phyloP scores from a whole-genome alignment of 2,329 filamentous ascomycete species.

The Penicillium aurantiogriseum region DNA sequence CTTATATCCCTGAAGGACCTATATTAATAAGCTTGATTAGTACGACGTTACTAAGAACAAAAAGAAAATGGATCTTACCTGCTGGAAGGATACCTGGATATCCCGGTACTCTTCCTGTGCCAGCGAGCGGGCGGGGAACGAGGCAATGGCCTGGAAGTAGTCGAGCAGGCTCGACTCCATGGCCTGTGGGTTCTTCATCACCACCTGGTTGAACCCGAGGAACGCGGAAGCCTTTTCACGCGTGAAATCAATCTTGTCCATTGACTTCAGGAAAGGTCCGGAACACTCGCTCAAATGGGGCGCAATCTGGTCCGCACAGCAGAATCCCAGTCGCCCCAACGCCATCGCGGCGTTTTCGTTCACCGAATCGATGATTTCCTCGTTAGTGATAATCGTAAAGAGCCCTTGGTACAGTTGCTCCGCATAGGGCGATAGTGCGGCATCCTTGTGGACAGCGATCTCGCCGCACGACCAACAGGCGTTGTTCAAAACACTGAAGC shows the following conservation, averaged over 20 bases:
- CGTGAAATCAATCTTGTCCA: conserved; percentile 80
- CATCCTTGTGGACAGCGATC: conserved; percentile 75
- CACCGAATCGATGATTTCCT: conserved; percentile 79
- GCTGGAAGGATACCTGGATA: conserved; percentile 70
- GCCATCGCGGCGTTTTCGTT: conserved; percentile 94
- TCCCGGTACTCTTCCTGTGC: conserved; percentile 61
- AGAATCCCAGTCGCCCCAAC: conserved; percentile 79
- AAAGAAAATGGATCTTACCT: conserved; percentile 54
- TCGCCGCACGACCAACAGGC: conserved; percentile 96
- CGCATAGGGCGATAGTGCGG: conserved; percentile 72
- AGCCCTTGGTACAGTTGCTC: conserved; percentile 74
- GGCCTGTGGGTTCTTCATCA: conserved; percentile 81
- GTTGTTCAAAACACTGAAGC: conserved; percentile 94
- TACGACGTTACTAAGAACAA: not conserved
- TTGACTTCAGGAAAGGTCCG: conserved; percentile 73
- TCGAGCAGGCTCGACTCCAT: conserved; percentile 82
- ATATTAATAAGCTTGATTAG: not conserved
- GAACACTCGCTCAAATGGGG: conserved; percentile 78
- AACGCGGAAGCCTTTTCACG: conserved; percentile 95
- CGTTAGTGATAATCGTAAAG: conserved; percentile 78
- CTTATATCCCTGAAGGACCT: conserved; percentile 49
- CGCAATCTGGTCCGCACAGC: conserved; percentile 72
- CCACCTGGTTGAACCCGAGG: conserved; percentile 81
- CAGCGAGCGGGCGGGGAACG: conserved; percentile 60
- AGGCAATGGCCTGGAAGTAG: conserved; percentile 81